Conservation (phyloP, 139 green algal genomes). For the Chlamydomonas incerta region DNA sequence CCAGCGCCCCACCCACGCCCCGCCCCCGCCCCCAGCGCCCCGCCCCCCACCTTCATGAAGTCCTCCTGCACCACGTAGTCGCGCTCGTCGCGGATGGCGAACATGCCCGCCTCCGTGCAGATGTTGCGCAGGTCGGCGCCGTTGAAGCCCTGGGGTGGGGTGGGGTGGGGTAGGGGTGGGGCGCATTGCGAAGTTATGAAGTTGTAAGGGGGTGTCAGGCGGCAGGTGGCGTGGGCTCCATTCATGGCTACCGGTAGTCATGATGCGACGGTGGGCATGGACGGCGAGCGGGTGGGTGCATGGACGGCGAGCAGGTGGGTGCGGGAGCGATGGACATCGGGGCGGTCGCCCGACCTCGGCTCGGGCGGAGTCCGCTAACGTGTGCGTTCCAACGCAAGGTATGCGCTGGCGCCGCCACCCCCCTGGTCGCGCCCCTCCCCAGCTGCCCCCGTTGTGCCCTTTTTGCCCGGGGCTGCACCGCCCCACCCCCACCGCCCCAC, state of each 20-base stretch:
- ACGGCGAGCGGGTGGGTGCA: no score
- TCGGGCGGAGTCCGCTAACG: no score
- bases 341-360: no score
- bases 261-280: no score
- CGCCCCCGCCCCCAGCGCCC: background rate
- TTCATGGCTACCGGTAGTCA: no score
- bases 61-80: conserved; percentile 98
- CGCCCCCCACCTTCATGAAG: conserved; percentile 94
- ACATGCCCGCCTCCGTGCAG: conserved; percentile 97
- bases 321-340: no score
- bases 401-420: no score
- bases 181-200: background rate
- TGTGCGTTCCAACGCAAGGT: no score
- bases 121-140: conserved; percentile 99
- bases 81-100: conserved; percentile 98
- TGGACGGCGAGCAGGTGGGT: no score
- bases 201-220: background rate
- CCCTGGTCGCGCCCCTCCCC: no score
- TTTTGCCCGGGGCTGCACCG: background rate
- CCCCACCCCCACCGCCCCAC: background rate
- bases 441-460: background rate
- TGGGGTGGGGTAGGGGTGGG: background rate
- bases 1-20: no score
- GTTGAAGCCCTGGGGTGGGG: conserved; percentile 88
- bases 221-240: no score